Evolutionary conservation across 805 yeast genomes (phyloP).

Genomic region (Saccharomycopsis fibuligera): DNA sequence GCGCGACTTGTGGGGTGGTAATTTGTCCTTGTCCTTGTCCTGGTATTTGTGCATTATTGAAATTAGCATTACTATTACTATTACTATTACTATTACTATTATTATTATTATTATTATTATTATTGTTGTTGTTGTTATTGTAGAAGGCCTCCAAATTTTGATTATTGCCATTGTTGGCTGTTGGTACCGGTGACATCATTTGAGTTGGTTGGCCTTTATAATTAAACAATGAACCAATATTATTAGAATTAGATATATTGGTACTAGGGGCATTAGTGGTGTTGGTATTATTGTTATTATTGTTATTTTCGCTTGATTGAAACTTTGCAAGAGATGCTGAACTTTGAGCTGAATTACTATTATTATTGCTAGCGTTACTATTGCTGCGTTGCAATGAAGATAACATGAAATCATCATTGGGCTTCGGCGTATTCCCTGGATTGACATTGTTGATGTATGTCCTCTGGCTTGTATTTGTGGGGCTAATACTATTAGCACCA

Average conservation of each 20-base stretch:
- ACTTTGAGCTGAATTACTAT: too few species aligned
- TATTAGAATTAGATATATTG: background rate
- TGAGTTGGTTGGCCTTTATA: too few species aligned
- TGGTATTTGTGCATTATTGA: background rate
- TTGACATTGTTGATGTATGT: background rate
- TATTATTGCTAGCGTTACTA: too few species aligned
- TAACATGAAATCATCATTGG: too few species aligned
- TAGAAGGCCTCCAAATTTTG: constrained; percentile 2
- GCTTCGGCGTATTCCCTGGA: background rate
- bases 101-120: background rate
- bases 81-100: background rate
- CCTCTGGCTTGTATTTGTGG: background rate
- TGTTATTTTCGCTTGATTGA: too few species aligned
- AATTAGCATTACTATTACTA: background rate
- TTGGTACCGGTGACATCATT: constrained; percentile 8
- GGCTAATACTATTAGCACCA: background rate
- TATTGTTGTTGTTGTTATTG: too few species aligned
- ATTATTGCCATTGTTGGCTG: background rate
- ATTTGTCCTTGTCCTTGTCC: too few species aligned
- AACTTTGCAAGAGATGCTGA: too few species aligned
- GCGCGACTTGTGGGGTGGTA: too few species aligned
- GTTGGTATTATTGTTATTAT: background rate
- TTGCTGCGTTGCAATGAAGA: too few species aligned
- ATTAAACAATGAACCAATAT: too few species aligned
- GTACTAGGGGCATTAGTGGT: background rate